phyloP scores from a whole-genome alignment of 176 grass and related monocot genomes.

The Areca catechu region DNA sequence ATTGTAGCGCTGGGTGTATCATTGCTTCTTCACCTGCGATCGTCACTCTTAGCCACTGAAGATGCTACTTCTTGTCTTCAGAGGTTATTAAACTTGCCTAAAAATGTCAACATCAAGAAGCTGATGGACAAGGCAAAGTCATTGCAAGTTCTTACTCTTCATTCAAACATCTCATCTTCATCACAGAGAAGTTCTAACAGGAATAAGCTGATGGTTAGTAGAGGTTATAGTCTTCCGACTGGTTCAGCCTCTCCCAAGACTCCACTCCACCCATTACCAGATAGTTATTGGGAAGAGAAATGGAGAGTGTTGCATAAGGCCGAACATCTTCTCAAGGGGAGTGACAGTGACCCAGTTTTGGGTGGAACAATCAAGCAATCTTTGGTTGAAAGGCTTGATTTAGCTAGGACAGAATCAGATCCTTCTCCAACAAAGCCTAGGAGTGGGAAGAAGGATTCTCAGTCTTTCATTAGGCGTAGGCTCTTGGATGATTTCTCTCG shows the following conservation, averaged over 20 bases:
- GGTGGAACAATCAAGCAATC: conserved; percentile 43
- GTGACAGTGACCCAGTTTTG: conserved; percentile 28
- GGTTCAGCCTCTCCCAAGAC: conserved; percentile 37
- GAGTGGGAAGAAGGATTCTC: conserved; percentile 14
- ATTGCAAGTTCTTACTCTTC: conserved; percentile 52
- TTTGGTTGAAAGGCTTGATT: conserved; percentile 39
- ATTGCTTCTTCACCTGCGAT: conserved; percentile 90
- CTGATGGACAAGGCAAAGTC: conserved; percentile 74
- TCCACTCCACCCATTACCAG: conserved; percentile 39
- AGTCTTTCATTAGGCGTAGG: conserved; percentile 32
- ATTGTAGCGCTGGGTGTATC: conserved; percentile 76
- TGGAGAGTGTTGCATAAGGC: conserved; percentile 74
- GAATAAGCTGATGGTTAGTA: conserved; percentile 25
- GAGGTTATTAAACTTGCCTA: conserved; percentile 74
- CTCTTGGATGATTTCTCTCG: conserved; percentile 46
- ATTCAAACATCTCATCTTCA: conserved; percentile 39
- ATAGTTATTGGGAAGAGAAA: conserved; percentile 95
- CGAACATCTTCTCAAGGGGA: conserved; percentile 29
- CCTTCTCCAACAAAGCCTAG: conserved; percentile 40
- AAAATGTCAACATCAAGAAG: conserved; percentile 54
- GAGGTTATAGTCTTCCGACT: conserved; percentile 24
- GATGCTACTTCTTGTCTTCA: conserved; percentile 67
- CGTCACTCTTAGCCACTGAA: conserved; percentile 81
- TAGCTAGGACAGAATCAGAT: conserved; percentile 61
- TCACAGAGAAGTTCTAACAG: conserved; percentile 25